A percentile compares a stretch with the other conserved stretches of the same genome.
Conservation (phyloP, 257 asterid species). For the Scutellaria minor region DNA sequence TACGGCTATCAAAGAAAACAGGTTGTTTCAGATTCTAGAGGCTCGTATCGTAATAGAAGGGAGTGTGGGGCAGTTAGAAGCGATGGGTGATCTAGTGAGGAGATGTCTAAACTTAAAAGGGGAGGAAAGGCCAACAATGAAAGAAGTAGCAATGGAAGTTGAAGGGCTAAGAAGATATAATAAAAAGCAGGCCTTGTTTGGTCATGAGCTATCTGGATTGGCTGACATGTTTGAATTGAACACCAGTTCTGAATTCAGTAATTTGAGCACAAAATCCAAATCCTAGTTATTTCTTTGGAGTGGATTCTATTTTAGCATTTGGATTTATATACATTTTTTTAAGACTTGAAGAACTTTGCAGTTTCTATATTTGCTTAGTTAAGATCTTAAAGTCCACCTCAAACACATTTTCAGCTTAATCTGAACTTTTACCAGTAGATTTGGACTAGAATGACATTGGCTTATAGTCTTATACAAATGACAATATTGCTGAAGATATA, state of each 20-base stretch:
- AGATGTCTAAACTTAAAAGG: constrained; percentile 50
- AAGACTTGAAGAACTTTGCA: too few species aligned
- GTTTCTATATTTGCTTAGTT: too few species aligned
- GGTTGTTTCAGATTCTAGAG: constrained; percentile 44
- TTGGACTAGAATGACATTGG: too few species aligned
- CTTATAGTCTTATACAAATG: too few species aligned
- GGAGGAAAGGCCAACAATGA: constrained; percentile 57
- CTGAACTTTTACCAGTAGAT: too few species aligned
- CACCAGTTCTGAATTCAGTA: neutral
- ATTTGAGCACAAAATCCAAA: too few species aligned
- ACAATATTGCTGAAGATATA: too few species aligned
- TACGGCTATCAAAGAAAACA: constrained; percentile 38
- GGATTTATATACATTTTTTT: too few species aligned
- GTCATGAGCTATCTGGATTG: constrained; percentile 5
- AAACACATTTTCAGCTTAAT: too few species aligned
- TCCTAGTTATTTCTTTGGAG: too few species aligned
- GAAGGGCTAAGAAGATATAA: constrained; percentile 37
- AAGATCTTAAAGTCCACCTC: too few species aligned
- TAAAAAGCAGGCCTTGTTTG: constrained; percentile 9
- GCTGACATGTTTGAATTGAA: constrained; percentile 21
- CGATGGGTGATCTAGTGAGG: constrained; percentile 44
- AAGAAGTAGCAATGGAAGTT: constrained; percentile 57
- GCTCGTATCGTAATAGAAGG: constrained; percentile 49
- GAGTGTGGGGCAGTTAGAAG: constrained; percentile 43
- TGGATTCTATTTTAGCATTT: too few species aligned